Evolutionary conservation across 139 green algal species (phyloP), one percentile per base, ranked within the genome.

Genomic region (Bryopsis sp.): DNA sequence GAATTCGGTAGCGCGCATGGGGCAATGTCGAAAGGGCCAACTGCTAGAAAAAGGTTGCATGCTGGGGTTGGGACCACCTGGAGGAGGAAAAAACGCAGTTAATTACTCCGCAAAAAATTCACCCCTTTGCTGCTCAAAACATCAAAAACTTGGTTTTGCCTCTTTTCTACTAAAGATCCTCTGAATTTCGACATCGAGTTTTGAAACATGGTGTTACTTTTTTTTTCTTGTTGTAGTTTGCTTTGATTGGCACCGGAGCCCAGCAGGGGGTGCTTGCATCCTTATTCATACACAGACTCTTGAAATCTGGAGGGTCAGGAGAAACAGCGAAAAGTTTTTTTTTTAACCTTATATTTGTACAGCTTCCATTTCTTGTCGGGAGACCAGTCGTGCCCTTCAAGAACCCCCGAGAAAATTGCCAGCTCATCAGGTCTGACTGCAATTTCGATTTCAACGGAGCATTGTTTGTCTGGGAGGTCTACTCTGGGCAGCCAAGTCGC

Each of bases 11-110:
- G 3, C 4, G 28, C 32, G 24, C 58, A 65, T 26, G 58, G 43
- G 29, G 26, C 15, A 5, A 65, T 33, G 4, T 39, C 58, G 28
- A 65, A 65, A 6, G 7, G 58, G 7, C 58, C 58, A 7, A 65
- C 31, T 3, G 32, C 22, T 22, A 65, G 28, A 65, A 65, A 65
- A 31, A 65, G n/a, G n/a, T n/a, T n/a, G n/a, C n/a, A n/a, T n/a
- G n/a, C n/a, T n/a, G n/a, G n/a, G n/a, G n/a, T n/a, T n/a, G n/a
- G n/a, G n/a, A n/a, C n/a, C n/a, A n/a, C n/a, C n/a, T n/a, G n/a
- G n/a, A n/a, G n/a, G n/a, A n/a, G n/a, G n/a, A n/a, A n/a, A n/a
- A n/a, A n/a, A n/a, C n/a, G n/a, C n/a, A n/a, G n/a, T n/a, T n/a
- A n/a, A n/a, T n/a, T n/a, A n/a, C n/a, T n/a, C n/a, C n/a, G n/a